phyloP scores from a whole-genome alignment of 306 rosid species.

The Potentilla sterilis region DNA sequence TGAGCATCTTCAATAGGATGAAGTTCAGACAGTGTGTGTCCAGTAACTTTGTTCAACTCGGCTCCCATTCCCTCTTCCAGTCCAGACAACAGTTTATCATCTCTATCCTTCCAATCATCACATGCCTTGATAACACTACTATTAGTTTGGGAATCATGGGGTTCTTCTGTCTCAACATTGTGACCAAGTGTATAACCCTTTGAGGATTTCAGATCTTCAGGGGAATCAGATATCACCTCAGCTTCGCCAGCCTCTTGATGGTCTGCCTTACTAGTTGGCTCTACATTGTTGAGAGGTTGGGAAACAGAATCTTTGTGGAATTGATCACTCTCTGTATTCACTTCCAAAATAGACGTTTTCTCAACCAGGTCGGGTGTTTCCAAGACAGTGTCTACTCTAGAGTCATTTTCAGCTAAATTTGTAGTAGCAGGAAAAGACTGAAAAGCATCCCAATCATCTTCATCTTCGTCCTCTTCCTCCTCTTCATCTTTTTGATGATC shows the following conservation, averaged over 20 bases:
- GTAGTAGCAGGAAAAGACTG: constrained; percentile 79
- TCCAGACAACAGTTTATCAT: constrained; percentile 26
- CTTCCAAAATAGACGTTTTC: constrained; percentile 31
- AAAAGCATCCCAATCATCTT: constrained; percentile 93
- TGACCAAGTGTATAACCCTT: constrained; percentile 3
- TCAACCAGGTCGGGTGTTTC: constrained; percentile 35
- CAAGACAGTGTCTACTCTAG: constrained; percentile 31
- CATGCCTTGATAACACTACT: constrained; percentile 13
- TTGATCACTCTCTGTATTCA: constrained; percentile 24
- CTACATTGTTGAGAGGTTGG: constrained; percentile 22
- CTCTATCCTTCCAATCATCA: constrained; percentile 26
- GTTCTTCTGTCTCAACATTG: constrained; percentile 15
- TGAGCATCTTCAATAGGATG: constrained; percentile 30
- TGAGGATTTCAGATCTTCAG: constrained; percentile 14
- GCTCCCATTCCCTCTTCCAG: neutral
- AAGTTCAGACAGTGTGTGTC: constrained; percentile 32
- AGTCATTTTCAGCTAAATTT: constrained; percentile 46
- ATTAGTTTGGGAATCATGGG: constrained; percentile 20
- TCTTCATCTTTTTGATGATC: constrained; percentile 24
- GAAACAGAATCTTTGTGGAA: constrained; percentile 34
- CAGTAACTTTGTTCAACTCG: constrained; percentile 22
- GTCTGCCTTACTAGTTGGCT: constrained; percentile 6
- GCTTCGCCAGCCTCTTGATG: constrained; percentile 28
- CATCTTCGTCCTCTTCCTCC: constrained; percentile 45
- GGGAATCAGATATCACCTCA: constrained; percentile 17